Base-by-base conservation (phyloP, 352 stramenopile species). In the Phytopythium boreale region DNA sequence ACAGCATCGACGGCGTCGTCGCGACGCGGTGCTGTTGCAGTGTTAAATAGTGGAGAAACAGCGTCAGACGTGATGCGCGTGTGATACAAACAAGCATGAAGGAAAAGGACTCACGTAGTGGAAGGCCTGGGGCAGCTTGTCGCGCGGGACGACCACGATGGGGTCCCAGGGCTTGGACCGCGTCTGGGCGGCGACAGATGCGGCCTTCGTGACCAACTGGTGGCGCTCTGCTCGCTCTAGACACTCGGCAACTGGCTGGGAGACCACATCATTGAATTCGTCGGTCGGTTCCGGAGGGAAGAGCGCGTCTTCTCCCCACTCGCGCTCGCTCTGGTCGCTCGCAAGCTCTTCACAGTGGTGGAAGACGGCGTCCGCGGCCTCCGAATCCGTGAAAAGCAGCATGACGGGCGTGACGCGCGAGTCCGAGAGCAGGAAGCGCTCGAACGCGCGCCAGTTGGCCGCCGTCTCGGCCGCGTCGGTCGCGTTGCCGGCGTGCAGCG, bases 11-110 rank as follows among this genome's bases (percentile, higher is more conserved):
- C 27, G 81, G 79, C 20, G 66, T 75, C 47, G 69, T 60, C 17
- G 71, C 64, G 7, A 90, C 60, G 51, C 80, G 64, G 58, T 90
- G 81, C 81, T 88, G 52, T 34, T n/a, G n/a, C n/a, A n/a, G n/a
- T n/a, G n/a, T n/a, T n/a, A n/a, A n/a, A n/a, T n/a, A n/a, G 46
- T 20, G 9, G 10, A 27, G 58, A 11, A 55, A 39, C 34, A 39
- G 2, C 17, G 24, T 46, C 12, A 49, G 49, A 27, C 20, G 10
- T 26, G 20, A 15, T 26, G 43, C 1, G n/a, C n/a, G n/a, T n/a
- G n/a, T 9, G n/a, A 27, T 22, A 7, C 19, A 7, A 19, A 1
- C 10, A n/a, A 46, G 11, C 4, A n/a, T 46, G 46, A 10, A 10
- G 9, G n/a, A 52, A 7, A 19, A 11, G 1, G 1, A 69, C 75